phyloP scores from a whole-genome alignment of 495 filamentous ascomycete species.

The Hyaloscypha finlandica region DNA sequence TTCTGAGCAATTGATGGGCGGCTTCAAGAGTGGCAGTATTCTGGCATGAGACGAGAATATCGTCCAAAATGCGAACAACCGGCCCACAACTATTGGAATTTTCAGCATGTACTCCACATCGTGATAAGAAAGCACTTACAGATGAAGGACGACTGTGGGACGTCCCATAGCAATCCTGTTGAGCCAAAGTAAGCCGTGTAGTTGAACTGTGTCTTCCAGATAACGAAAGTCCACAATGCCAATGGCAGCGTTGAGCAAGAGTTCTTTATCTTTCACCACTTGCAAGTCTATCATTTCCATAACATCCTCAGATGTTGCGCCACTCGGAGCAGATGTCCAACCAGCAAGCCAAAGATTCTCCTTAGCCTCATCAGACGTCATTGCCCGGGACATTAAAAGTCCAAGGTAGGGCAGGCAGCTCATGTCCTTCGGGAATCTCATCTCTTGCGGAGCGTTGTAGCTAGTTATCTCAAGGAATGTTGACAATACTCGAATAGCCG shows the following conservation, averaged over 20 bases:
- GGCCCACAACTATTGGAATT: constrained; percentile 43
- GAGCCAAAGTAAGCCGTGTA: constrained; percentile 52
- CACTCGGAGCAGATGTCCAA: constrained; percentile 3
- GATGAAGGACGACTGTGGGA: constrained; percentile 49
- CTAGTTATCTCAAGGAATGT: constrained; percentile 61
- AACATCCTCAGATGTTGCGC: constrained; percentile 38
- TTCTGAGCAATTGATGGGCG: constrained; percentile 52
- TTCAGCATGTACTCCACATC: neutral
- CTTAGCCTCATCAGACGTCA: constrained; percentile 48
- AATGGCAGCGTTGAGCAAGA: constrained; percentile 57
- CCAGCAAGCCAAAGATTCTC: constrained; percentile 55
- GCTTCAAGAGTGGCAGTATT: constrained; percentile 50
- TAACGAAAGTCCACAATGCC: constrained; percentile 58
- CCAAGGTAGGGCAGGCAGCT: constrained; percentile 52
- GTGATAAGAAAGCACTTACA: constrained; percentile 40
- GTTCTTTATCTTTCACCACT: constrained; percentile 52
- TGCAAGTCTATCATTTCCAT: constrained; percentile 44
- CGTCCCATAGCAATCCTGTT: constrained; percentile 47
- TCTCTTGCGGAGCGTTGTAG: constrained; percentile 33
- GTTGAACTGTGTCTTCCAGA: constrained; percentile 54
- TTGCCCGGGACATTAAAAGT: constrained; percentile 48
- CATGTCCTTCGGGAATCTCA: constrained; percentile 35
- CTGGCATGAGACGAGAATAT: constrained; percentile 56
- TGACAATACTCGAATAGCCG: constrained; percentile 55
- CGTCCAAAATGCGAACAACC: constrained; percentile 53